phyloP scores from a whole-genome alignment of 805 yeast genomes.

The Blastobotrys peoriensis region DNA sequence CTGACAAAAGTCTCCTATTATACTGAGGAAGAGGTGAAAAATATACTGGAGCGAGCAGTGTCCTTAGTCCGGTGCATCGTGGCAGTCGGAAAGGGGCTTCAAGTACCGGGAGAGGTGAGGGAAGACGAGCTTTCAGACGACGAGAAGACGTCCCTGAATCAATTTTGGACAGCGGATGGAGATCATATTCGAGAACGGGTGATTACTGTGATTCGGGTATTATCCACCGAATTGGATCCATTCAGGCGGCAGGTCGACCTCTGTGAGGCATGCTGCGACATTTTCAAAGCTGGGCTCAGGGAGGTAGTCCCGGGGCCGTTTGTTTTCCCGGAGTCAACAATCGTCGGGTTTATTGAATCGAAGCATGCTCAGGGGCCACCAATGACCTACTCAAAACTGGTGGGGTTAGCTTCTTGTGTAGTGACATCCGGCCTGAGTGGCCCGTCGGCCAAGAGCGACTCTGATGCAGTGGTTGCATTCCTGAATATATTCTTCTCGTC shows the following conservation, averaged over 20 bases:
- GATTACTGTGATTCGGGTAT: slow-evolving; percentile 36
- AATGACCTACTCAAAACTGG: slow-evolving; percentile 19
- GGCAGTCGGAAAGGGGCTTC: slow-evolving; percentile 68
- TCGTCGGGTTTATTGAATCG: slow-evolving; percentile 36
- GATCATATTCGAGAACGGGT: slow-evolving; percentile 36
- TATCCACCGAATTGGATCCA: slow-evolving; percentile 36
- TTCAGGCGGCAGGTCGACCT: slow-evolving; percentile 42
- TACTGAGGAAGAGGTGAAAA: neutral
- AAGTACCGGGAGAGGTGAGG: slow-evolving; percentile 50
- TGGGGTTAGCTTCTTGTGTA: slow-evolving; percentile 27
- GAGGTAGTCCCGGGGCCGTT: slow-evolving; percentile 66
- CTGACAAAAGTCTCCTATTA: neutral
- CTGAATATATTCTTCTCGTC: slow-evolving; percentile 16
- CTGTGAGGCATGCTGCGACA: slow-evolving; percentile 56
- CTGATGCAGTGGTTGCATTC: slow-evolving; percentile 6
- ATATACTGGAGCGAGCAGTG: slow-evolving; percentile 30
- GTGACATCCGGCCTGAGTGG: slow-evolving; percentile 13
- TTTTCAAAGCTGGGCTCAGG: slow-evolving; percentile 57
- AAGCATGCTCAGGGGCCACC: slow-evolving; percentile 28
- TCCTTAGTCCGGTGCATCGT: slow-evolving; percentile 58
- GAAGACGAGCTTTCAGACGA: slow-evolving; percentile 32
- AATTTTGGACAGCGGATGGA: slow-evolving; percentile 28
- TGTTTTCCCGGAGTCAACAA: slow-evolving; percentile 39
- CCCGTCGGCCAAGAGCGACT: neutral
- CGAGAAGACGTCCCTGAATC: slow-evolving; percentile 6